Percentiles rank a stretch among this genome's conserved stretches.
Evolutionary conservation across 306 rosid genomes (phyloP).

Genomic region (Inga laurina): DNA sequence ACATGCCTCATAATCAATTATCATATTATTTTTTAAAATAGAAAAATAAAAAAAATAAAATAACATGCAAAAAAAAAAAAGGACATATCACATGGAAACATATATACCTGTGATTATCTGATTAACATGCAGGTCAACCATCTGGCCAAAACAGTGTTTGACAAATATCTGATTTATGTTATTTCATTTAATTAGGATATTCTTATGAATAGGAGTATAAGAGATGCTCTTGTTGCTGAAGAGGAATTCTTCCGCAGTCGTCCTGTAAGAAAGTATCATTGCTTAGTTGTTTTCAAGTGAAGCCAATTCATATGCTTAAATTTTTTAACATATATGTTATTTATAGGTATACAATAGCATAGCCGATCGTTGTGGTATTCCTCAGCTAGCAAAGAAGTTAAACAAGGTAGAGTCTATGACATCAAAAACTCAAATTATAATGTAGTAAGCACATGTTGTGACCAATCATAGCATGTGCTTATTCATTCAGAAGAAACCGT

Average conservation of each 20-base stretch:
- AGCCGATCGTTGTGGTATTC: constrained; percentile 88
- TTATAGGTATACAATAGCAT: constrained; percentile 82
- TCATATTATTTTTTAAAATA: too few species aligned
- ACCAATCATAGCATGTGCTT: constrained; percentile 2
- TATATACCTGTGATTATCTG: constrained; percentile 23
- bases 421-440: constrained; percentile 25
- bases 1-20: too few species aligned
- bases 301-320: background rate
- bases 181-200: constrained; percentile 68
- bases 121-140: constrained; percentile 26
- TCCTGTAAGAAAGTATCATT: constrained; percentile 68
- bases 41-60: too few species aligned
- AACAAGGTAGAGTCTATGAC: constrained; percentile 69
- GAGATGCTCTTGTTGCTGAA: constrained; percentile 92
- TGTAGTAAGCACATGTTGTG: constrained; percentile 11
- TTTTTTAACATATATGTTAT: constrained; percentile 32
- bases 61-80: too few species aligned
- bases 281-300: constrained; percentile 20
- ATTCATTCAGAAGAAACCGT: background rate
- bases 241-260: constrained; percentile 81
- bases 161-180: constrained; percentile 35
- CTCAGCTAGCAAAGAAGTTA: constrained; percentile 95
- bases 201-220: constrained; percentile 69
- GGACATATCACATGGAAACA: background rate
- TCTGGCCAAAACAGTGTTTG: background rate